Percentiles rank a stretch among this genome's conserved stretches.
Evolutionary conservation across 371 early-diverging fungal genomes (phyloP).

Genomic region (Rhizopus sp.): DNA sequence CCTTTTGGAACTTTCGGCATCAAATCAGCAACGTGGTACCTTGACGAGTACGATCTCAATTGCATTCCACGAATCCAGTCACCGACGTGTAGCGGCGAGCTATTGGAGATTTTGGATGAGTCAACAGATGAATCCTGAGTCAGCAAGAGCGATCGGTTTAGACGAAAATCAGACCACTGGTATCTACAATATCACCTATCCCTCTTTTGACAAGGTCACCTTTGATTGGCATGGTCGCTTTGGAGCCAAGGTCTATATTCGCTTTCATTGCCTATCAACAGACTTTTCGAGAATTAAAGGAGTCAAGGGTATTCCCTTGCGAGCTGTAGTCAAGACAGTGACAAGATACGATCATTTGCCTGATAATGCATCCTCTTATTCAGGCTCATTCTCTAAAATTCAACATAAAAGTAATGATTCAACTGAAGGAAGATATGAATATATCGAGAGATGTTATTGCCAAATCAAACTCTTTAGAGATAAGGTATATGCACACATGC

Average conservation of each 20-base stretch:
- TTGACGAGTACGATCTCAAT: conserved; percentile 64
- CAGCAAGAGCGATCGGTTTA: conserved; percentile 69
- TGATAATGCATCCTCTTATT: background rate
- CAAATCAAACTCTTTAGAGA: conserved; percentile 80
- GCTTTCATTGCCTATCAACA: conserved; percentile 80
- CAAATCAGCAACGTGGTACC: conserved; percentile 42
- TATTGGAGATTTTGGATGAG: conserved; percentile 83
- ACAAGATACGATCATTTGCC: conserved; percentile 10
- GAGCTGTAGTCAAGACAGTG: conserved; percentile 38
- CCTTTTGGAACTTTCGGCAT: conserved; percentile 32
- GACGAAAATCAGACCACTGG: conserved; percentile 42
- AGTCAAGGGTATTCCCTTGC: conserved; percentile 82
- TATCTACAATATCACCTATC: conserved; percentile 53
- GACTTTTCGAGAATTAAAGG: conserved; percentile 86
- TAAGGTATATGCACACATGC: conserved; percentile 55
- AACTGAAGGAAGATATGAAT: conserved; percentile 13
- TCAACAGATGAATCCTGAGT: conserved; percentile 64
- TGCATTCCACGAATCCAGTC: conserved; percentile 74
- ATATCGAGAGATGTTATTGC: conserved; percentile 61
- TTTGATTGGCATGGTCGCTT: conserved; percentile 75
- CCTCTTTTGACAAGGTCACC: conserved; percentile 72
- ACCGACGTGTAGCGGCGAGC: conserved; percentile 65
- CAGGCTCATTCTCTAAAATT: conserved; percentile 8
- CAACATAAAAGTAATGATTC: background rate
- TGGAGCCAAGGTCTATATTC: conserved; percentile 72